Base-by-base conservation (phyloP, 208 protist species). In the Trypanosoma cruzi region DNA sequence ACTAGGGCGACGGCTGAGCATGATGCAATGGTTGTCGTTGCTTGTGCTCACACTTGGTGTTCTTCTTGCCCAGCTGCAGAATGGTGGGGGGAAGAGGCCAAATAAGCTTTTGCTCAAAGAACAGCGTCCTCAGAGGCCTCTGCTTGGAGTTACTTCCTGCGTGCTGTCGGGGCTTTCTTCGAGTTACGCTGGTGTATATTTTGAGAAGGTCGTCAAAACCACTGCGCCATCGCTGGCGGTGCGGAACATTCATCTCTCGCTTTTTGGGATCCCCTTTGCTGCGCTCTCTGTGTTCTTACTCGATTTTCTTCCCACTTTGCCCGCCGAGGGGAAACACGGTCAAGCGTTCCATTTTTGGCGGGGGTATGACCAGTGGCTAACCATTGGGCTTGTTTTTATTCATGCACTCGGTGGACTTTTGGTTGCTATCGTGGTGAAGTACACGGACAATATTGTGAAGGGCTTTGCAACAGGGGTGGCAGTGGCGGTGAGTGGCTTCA, bases 401-500 rank as follows among this genome's bases (percentile, higher is more conserved):
- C 85, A 96, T 54, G 89, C 87, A 0, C 56, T 90, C 1, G 92
- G 92, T 22, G 92, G 92, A 0, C 70, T 96, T 10, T 76, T 96
- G 0, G 87, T 96, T 0, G 89, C 88, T 1, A 69, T 90, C 24
- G 89, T 92, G 8, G 72, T 95, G 59, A 88, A 89, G 65, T 96
- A 96, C 71, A 81, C 92, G 0, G 92, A 96, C 65, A 96, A 94
- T 72, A 89, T 96, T 36, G 31, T 90, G 20, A 96, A 96, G 66
- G 83, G 84, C 4, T 94, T 96, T 57, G 92, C 92, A 16, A 96
- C 87, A 1, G 87, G 84, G 10, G 64, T 93, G 32, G 84, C 92
- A 16, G 84, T 94, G 32, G 67, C 92, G 32, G 62, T 92, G 26
- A 93, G 89, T n/a, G 89, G 81, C 11, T 34, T 89, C 22, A 68